Evolutionary conservation across 495 filamentous ascomycete genomes (phyloP).

Genomic region (Hypoxylon subgilvum): DNA sequence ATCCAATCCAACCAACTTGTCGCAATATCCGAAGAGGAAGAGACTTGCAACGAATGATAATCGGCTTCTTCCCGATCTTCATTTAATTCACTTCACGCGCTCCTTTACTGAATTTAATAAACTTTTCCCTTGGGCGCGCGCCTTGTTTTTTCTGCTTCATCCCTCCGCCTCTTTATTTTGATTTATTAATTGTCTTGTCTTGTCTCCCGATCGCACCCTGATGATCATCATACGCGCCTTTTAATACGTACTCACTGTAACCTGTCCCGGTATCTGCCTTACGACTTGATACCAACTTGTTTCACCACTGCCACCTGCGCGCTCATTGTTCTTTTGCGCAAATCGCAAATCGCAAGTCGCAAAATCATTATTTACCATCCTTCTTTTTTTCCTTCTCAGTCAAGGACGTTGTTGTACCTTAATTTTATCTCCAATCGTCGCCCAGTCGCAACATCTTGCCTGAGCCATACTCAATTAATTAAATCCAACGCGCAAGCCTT

Average conservation of each 20-base stretch:
- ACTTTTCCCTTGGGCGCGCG: background rate
- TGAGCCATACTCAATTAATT: conserved; percentile 12
- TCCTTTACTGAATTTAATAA: conserved; percentile 1
- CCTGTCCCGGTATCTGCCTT: no score
- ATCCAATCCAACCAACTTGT: conserved; percentile 12
- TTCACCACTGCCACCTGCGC: no score
- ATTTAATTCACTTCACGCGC: conserved; percentile 32
- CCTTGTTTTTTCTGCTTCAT: background rate
- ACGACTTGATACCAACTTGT: conserved; percentile 31
- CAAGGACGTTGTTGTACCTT: conserved; percentile 25
- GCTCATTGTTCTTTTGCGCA: conserved; percentile 27
- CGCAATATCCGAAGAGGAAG: conserved; percentile 26
- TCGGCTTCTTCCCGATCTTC: conserved; percentile 30
- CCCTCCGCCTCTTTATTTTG: background rate
- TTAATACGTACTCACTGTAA: conserved; percentile 20
- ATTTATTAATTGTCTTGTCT: conserved; percentile 35
- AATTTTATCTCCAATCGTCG: conserved; percentile 44
- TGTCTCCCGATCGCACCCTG: conserved; percentile 33
- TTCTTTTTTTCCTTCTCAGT: conserved; percentile 9
- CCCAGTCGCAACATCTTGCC: conserved; percentile 40
- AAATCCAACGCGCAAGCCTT: conserved; percentile 28
- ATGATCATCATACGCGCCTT: conserved; percentile 37
- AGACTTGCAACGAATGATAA: conserved; percentile 25
- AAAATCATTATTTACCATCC: no score
- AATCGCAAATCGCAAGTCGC: no score